phyloP scores from a whole-genome alignment of 2,329 filamentous ascomycete species.

The Tolypocladium paradoxum region DNA sequence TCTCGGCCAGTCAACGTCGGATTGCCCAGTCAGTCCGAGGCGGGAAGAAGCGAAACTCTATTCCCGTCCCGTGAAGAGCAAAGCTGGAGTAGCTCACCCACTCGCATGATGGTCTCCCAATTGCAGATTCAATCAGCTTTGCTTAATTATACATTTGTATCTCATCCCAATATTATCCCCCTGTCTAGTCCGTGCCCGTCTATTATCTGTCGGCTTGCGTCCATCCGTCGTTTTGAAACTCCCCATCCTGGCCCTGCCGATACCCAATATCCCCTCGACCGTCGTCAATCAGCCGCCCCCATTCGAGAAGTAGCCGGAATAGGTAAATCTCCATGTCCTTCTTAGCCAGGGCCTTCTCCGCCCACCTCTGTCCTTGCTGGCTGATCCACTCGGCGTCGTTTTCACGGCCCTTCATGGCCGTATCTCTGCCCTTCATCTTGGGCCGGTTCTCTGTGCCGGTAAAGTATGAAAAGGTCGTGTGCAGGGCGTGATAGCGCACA shows the following conservation, averaged over 20 bases:
- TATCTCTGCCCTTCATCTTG: conserved; percentile 31
- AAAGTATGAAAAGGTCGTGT: conserved; percentile 67
- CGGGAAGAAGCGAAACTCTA: too few species aligned
- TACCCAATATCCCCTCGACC: conserved; percentile 34
- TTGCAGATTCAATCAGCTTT: too few species aligned
- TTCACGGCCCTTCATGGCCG: conserved; percentile 34
- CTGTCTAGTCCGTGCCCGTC: background rate
- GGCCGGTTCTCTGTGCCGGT: conserved; percentile 39
- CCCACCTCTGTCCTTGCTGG: conserved; percentile 55
- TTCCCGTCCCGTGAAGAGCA: too few species aligned
- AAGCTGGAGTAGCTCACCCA: too few species aligned
- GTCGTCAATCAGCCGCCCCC: conserved; percentile 60
- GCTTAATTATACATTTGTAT: background rate
- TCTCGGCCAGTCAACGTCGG: too few species aligned
- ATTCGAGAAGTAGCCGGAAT: conserved; percentile 68
- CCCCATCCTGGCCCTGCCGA: conserved; percentile 15
- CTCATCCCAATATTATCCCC: background rate
- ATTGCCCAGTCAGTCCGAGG: too few species aligned
- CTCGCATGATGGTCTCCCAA: too few species aligned
- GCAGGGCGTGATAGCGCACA: conserved; percentile 59
- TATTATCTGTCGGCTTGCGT: conserved; percentile 5
- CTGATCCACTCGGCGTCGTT: conserved; percentile 55
- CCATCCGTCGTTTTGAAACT: conserved; percentile 18
- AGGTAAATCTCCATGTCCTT: conserved; percentile 76
- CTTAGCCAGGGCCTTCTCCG: conserved; percentile 47